Conservation (phyloP, 2,329 filamentous ascomycete genomes). For the Exophiala sp. region DNA sequence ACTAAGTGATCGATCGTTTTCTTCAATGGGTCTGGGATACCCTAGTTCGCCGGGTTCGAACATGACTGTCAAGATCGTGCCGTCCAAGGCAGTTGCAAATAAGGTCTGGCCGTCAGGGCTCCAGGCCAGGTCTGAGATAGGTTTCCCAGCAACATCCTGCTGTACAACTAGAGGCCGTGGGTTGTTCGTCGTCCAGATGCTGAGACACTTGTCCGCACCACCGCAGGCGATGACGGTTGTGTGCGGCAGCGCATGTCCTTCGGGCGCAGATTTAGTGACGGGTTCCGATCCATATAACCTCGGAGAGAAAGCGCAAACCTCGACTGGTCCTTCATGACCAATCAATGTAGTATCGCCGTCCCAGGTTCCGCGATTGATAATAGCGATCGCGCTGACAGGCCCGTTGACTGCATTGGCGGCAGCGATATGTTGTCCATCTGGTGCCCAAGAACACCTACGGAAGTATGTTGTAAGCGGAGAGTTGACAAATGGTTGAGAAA, state of each 20-base stretch:
- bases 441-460: slow-evolving; percentile 92
- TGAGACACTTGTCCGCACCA: slow-evolving; percentile 91
- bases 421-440: slow-evolving; percentile 93
- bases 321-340: slow-evolving; percentile 91
- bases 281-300: slow-evolving; percentile 76
- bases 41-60: slow-evolving; percentile 87
- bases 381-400: slow-evolving; percentile 92
- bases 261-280: slow-evolving; percentile 43
- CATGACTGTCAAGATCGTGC: slow-evolving; percentile 71
- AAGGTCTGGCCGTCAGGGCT: slow-evolving; percentile 82
- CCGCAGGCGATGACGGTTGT: slow-evolving; percentile 96
- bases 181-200: slow-evolving; percentile 96
- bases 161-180: slow-evolving; percentile 84
- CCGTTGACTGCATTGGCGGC: slow-evolving; percentile 96
- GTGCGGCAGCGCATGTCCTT: slow-evolving; percentile 44
- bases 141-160: slow-evolving; percentile 82
- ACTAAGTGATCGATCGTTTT: slow-evolving; percentile 86
- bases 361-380: slow-evolving; percentile 87
- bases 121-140: slow-evolving; percentile 92
- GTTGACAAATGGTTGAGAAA: slow-evolving; percentile 77
- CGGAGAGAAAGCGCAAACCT: slow-evolving; percentile 96
- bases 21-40: slow-evolving; percentile 75
- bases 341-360: slow-evolving; percentile 96
- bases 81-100: slow-evolving; percentile 82
- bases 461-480: slow-evolving; percentile 97